These are phyloP conservation scores for Vickermania ingenoplastis DNA, from an alignment of 208 protist species.

Conservation along the genomic window DNA sequence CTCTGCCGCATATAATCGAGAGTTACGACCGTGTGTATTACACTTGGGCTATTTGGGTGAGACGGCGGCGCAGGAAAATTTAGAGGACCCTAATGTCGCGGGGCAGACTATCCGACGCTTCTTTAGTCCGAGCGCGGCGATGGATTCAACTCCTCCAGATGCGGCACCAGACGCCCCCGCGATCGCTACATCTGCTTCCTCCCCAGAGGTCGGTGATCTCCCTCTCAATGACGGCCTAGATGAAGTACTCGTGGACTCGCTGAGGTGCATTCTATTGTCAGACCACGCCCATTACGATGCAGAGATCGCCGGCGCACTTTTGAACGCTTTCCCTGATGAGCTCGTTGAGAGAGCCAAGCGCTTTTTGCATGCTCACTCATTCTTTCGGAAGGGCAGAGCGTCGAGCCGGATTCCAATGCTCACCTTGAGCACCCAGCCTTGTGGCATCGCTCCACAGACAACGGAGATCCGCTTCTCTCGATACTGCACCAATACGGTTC, in stretches of 20 bases:
- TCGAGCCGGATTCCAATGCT: constrained; percentile 25
- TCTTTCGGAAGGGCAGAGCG: constrained; percentile 23
- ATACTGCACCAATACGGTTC: neutral
- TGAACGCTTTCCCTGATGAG: constrained; percentile 24
- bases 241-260: constrained; percentile 38
- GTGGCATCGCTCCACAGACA: neutral
- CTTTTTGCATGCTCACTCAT: constrained; percentile 26
- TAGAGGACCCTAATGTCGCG: too few species aligned
- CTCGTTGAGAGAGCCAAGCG: constrained; percentile 19
- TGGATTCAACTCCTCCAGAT: too few species aligned
- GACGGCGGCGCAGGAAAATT: too few species aligned
- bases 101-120: too few species aligned
- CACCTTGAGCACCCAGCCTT: constrained; percentile 15
- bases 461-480: neutral
- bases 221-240: too few species aligned
- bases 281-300: constrained; percentile 71
- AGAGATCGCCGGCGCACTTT: constrained; percentile 25
- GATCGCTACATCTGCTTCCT: too few species aligned
- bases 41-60: too few species aligned
- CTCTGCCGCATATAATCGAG: too few species aligned
- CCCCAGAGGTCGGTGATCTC: too few species aligned
- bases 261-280: constrained; percentile 74
- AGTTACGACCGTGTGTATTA: too few species aligned
- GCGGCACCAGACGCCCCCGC: too few species aligned
- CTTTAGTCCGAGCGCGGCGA: too few species aligned